Conservation (phyloP, 306 rosid genomes). For the Alnus rubra region DNA sequence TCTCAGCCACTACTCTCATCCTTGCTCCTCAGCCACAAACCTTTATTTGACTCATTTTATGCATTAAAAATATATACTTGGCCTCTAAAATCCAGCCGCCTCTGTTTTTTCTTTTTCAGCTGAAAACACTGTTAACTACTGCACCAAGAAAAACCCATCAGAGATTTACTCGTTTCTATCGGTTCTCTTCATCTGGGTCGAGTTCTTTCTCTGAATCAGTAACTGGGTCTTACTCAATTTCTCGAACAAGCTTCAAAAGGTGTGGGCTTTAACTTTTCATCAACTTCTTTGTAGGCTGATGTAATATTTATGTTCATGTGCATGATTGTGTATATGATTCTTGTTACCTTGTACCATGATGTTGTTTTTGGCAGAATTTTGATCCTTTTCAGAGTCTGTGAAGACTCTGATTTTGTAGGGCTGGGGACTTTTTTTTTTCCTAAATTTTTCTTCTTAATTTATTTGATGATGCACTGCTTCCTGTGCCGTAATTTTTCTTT, state of each 20-base stretch:
- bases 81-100: no score
- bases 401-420: background rate
- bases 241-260: conserved; percentile 24
- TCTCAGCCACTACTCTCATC: conserved; percentile 51
- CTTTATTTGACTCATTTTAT: no score
- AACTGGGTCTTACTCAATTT: conserved; percentile 15
- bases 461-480: background rate
- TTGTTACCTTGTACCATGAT: background rate
- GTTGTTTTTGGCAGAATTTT: background rate
- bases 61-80: no score
- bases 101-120: background rate
- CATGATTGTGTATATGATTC: background rate
- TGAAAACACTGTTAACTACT: background rate
- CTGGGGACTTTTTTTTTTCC: background rate
- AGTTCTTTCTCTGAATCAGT: conserved; percentile 20
- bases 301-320: background rate
- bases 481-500: background rate
- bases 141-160: background rate
- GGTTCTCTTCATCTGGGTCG: conserved; percentile 28
- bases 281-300: background rate
- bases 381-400: background rate
- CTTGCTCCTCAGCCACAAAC: conserved; percentile 61
- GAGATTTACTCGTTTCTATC: background rate
- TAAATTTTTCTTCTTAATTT: background rate
- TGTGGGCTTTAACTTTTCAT: conserved; percentile 12